Conservation (phyloP, 2,329 filamentous ascomycete genomes). For the Volutella citrinella region DNA sequence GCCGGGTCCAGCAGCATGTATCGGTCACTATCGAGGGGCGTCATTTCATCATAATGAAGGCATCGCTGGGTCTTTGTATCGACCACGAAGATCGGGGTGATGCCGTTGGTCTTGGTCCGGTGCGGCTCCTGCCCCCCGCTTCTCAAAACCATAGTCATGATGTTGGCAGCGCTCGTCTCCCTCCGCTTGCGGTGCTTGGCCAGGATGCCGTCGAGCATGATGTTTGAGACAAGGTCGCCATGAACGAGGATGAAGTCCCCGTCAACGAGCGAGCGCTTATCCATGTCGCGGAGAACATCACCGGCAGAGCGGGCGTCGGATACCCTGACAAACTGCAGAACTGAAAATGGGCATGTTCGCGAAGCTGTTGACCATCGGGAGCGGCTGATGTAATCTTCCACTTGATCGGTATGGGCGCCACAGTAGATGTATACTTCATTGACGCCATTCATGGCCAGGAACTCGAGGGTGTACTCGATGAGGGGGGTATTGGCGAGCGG, state of each 20-base stretch:
- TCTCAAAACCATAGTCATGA: constrained; percentile 93
- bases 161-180: constrained; percentile 83
- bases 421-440: constrained; percentile 92
- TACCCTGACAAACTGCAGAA: constrained; percentile 81
- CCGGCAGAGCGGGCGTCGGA: constrained; percentile 80
- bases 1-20: constrained; percentile 74
- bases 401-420: constrained; percentile 78
- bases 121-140: constrained; percentile 69
- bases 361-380: constrained; percentile 68
- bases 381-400: constrained; percentile 80
- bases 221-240: constrained; percentile 87
- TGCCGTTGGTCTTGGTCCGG: constrained; percentile 71
- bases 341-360: constrained; percentile 64
- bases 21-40: constrained; percentile 62
- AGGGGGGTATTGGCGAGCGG: constrained; percentile 90
- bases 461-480: constrained; percentile 97
- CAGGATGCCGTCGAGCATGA: constrained; percentile 77
- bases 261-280: constrained; percentile 78
- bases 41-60: constrained; percentile 91
- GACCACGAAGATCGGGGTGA: constrained; percentile 81
- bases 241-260: constrained; percentile 92
- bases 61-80: constrained; percentile 78
- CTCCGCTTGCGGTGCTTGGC: constrained; percentile 77
- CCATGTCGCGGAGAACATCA: constrained; percentile 91
- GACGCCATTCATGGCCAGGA: constrained; percentile 92